Conservation (phyloP, 2,329 filamentous ascomycete genomes). For the Penicillium sp. region DNA sequence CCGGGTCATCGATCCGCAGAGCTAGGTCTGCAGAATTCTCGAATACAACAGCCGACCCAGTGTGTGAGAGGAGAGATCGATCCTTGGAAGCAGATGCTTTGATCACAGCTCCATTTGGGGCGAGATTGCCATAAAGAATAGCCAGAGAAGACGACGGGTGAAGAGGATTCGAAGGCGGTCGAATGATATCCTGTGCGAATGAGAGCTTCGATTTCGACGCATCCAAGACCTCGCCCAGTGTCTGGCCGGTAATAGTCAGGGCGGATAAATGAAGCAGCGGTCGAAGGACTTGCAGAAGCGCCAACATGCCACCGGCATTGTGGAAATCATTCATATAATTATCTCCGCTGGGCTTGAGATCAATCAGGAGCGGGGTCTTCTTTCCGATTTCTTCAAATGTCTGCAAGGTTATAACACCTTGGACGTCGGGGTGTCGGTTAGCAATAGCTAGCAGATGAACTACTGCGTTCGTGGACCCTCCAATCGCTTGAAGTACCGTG, state of each 20-base stretch:
- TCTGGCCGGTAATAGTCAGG: conserved; percentile 48
- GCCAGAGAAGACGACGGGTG: conserved; percentile 47
- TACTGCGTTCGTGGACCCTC: conserved; percentile 56
- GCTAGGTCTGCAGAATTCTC: conserved; percentile 49
- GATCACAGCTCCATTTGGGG: conserved; percentile 49
- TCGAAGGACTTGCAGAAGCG: conserved; percentile 46
- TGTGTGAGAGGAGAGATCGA: conserved; percentile 44
- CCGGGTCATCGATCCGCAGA: conserved; percentile 45
- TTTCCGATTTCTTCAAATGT: conserved; percentile 50
- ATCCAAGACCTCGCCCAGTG: conserved; percentile 48
- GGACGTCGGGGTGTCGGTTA: conserved; percentile 50
- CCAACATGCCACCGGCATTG: conserved; percentile 53
- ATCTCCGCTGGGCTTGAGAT: conserved; percentile 54
- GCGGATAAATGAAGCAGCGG: conserved; percentile 49
- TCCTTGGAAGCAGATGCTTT: conserved; percentile 54
- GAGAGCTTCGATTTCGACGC: conserved; percentile 42
- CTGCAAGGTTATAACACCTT: conserved; percentile 46
- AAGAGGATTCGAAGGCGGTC: conserved; percentile 46
- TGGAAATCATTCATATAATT: conserved; percentile 58
- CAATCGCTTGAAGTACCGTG: conserved; percentile 54
- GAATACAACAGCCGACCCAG: conserved; percentile 49
- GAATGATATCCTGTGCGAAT: conserved; percentile 44
- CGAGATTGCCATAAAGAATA: conserved; percentile 49
- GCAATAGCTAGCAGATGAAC: conserved; percentile 56
- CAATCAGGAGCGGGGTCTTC: conserved; percentile 48